Evolutionary conservation across 2,329 filamentous ascomycete genomes (phyloP), one percentile per base, ranked within the genome.

Genomic region (Cladosporium velox): DNA sequence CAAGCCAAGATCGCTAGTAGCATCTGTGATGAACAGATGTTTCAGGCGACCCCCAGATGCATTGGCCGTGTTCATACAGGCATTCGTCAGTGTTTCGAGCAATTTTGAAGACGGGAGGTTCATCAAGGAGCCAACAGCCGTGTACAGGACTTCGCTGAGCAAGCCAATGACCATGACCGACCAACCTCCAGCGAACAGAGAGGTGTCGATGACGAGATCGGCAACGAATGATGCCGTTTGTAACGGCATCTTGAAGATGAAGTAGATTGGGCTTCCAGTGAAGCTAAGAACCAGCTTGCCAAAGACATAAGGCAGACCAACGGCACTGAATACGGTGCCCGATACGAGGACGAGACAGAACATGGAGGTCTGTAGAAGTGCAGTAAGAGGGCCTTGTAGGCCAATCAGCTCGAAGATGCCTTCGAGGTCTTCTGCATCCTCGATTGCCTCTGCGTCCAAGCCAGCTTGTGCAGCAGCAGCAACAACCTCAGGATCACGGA

Each of bases 341-440:
- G 91, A 91, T 15, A 99, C 92, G 32, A 99, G 84, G 55, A 98
- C 90, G 8, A 91, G 90, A 76, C 94, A 97, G 78, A 99, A 99
- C 18, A 97, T 88, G 65, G 91, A 93, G 71, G 99, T 99, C 74
- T 99, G 95, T 71, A 98, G 88, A 6, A 99, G 85, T 2, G 92
- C 93, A 15, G 90, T 90, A 3, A 99, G 84, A 0, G 95, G 95
- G 0, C 95, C 95, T 74, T 96, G 92, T 91, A 99, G 96, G 44
- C 95, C 95, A 67, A 99, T 90, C 18, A 99, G 86, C 77, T 99
- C 95, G 82, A 99, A 88, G 62, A 99, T 91, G 0, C 95, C 95
- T 76, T 99, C 95, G 18, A 99, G 88, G 74, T 99, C 95, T 78
- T 99, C 95, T 11, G 91, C 91, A 71, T 97, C 81, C 67, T 93